Conservation (phyloP, 208 protist genomes). For the Entamoeba histolytica region DNA sequence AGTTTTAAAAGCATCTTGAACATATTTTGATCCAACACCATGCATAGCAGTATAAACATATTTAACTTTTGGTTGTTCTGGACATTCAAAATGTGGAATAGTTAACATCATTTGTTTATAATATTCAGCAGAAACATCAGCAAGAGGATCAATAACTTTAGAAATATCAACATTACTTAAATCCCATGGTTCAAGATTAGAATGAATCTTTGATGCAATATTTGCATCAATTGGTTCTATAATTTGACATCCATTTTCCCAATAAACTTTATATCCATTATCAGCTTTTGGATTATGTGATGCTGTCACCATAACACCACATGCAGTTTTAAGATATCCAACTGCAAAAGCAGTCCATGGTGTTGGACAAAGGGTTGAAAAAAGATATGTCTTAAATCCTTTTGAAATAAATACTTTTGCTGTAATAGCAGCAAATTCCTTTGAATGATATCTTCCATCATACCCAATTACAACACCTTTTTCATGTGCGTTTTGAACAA, state of each 20-base stretch:
- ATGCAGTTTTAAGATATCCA: not conserved
- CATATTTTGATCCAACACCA: slow-evolving; percentile 68
- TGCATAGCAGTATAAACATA: slow-evolving; percentile 59
- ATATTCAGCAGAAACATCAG: not conserved
- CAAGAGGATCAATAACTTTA: not conserved
- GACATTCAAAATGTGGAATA: not conserved
- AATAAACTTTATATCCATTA: slow-evolving; percentile 97
- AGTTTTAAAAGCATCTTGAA: slow-evolving; percentile 40
- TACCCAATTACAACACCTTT: slow-evolving; percentile 23
- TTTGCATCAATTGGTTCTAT: slow-evolving; percentile 66
- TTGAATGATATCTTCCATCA: slow-evolving; percentile 11
- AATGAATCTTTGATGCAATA: slow-evolving; percentile 58
- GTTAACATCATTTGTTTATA: not conserved
- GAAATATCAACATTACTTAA: not conserved
- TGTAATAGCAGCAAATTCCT: slow-evolving; percentile 18
- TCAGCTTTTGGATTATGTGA: slow-evolving; percentile 88
- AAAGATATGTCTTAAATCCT: slow-evolving; percentile 3
- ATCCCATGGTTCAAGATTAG: slow-evolving; percentile 51
- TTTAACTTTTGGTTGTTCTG: not conserved
- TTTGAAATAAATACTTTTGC: slow-evolving; percentile 3
- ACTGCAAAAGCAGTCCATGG: slow-evolving; percentile 14
- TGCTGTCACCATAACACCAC: slow-evolving; percentile 29
- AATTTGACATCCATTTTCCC: slow-evolving; percentile 51
- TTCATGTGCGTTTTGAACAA: not conserved
- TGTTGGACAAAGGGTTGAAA: not conserved